Percentiles rank a stretch among this genome's conserved stretches.
phyloP scores from a whole-genome alignment of 805 yeast genomes.

The Pichia kluyveri region DNA sequence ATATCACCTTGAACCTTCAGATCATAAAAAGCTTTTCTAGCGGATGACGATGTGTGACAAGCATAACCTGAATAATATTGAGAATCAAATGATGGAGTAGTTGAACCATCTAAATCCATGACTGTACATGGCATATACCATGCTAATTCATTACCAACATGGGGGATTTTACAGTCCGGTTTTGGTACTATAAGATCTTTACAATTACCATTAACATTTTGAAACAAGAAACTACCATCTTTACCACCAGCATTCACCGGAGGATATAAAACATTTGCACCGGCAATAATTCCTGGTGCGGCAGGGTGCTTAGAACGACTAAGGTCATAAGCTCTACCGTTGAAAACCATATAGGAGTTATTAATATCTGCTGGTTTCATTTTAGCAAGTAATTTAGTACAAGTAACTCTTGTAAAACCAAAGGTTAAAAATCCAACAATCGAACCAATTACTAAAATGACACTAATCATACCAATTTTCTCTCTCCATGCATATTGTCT shows the following conservation, averaged over 20 bases:
- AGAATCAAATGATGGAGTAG: slow-evolving; percentile 52
- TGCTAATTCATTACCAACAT: slow-evolving; percentile 51
- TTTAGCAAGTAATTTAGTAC: slow-evolving; percentile 40
- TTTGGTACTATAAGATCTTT: slow-evolving; percentile 66
- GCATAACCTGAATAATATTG: slow-evolving; percentile 78
- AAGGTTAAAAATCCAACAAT: slow-evolving; percentile 81
- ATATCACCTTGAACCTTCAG: slow-evolving; percentile 62
- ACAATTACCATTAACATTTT: slow-evolving; percentile 89
- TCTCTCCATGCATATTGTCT: slow-evolving; percentile 97
- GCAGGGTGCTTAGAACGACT: slow-evolving; percentile 66
- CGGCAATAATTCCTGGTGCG: slow-evolving; percentile 67
- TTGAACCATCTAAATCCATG: slow-evolving; percentile 60
- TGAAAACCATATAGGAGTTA: slow-evolving; percentile 57
- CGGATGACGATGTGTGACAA: slow-evolving; percentile 70
- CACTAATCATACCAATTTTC: slow-evolving; percentile 74
- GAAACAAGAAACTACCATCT: slow-evolving; percentile 80
- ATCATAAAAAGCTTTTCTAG: slow-evolving; percentile 59
- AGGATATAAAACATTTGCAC: slow-evolving; percentile 70
- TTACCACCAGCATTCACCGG: slow-evolving; percentile 82
- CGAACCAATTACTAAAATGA: slow-evolving; percentile 66
- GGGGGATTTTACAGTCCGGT: slow-evolving; percentile 63
- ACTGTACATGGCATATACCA: slow-evolving; percentile 96
- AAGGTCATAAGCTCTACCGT: slow-evolving; percentile 74
- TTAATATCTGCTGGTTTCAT: slow-evolving; percentile 52
- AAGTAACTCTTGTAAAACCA: slow-evolving; percentile 82